Evolutionary conservation across 768 basidiomycete species (phyloP), one percentile per base, ranked within the genome.

Genomic region (Leccinum disarticulatum): DNA sequence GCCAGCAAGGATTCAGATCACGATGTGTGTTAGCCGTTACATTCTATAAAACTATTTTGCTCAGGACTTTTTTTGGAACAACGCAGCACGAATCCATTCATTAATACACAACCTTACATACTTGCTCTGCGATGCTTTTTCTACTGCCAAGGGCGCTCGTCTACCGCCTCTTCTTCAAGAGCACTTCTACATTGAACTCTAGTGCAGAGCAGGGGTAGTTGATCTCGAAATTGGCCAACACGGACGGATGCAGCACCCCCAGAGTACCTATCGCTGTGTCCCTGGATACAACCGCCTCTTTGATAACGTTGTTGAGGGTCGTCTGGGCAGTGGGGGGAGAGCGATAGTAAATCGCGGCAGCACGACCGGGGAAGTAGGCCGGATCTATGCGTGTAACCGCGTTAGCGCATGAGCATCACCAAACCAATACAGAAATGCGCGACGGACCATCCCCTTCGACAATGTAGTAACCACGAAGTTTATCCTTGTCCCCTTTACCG

Each of bases 101-200:
- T 64, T 54, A 27, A 51, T 47, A 61, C 49, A 31, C 47, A 54
- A 55, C 35, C 15, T 48, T 66, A 10, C 41, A 41, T 41, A n/a
- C 41, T 41, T 47, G 15, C 36, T 49, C 35, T 31, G 17, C 28
- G 36, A 43, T 10, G 43, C 55, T 17, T 27, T 38, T 55, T 57
- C 25, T 55, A 55, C 63, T 54, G 14, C 36, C 36, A 9, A 52
- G 8, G 1, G 14, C 57, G 22, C 53, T 51, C 27, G 10, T 56
- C 64, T 55, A 66, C 51, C 52, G 65, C 82, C 53, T 50, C 52
- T 62, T 79, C 74, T 88, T 91, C 78, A 90, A 87, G 82, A 99
- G 93, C n/a, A 91, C 91, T 74, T 98, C 95, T 49, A 98, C 80
- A 31, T 88, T 89, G 74, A 99, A 94, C 80, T 99, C 96, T 57